Percentiles rank a stretch among this genome's conserved stretches.
Conservation (phyloP, 1,284 basidiomycete genomes). For the Fomitopsis palustris region DNA sequence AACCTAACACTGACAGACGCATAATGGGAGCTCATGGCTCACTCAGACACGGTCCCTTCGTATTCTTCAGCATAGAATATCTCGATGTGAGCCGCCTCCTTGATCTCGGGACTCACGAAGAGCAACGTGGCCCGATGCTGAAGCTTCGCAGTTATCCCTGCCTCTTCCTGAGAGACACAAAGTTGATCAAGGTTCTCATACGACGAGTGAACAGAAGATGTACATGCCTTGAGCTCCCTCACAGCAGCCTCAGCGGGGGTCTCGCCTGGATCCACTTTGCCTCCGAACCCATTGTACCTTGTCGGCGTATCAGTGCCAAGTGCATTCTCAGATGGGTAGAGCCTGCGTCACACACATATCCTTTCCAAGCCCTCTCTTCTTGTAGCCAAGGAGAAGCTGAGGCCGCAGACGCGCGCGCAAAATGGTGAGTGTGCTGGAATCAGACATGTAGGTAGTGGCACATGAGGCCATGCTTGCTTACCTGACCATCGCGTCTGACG, state of each 20-base stretch:
- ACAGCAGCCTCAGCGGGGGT: constrained; percentile 54
- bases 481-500: constrained; percentile 39
- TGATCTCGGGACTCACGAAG: constrained; percentile 48
- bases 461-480: neutral
- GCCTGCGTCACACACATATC: constrained; percentile 43
- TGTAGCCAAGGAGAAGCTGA: constrained; percentile 63
- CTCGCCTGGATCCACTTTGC: constrained; percentile 68
- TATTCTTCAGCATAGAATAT: constrained; percentile 58
- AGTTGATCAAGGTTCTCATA: neutral
- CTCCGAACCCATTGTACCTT: constrained; percentile 74
- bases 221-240: constrained; percentile 58
- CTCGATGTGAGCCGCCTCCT: constrained; percentile 64
- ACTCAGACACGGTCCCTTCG: constrained; percentile 58
- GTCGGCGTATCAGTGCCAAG: neutral
- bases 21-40: constrained; percentile 17
- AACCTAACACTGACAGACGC: neutral
- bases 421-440: neutral
- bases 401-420: neutral
- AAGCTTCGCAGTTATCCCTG: constrained; percentile 62
- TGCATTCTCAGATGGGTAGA: neutral
- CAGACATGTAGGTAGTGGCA: neutral
- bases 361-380: constrained; percentile 69
- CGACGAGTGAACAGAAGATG: neutral
- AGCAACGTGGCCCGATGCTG: constrained; percentile 57
- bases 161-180: constrained; percentile 60